Evolutionary conservation across 306 rosid species (phyloP), one percentile per base, ranked within the genome.

Genomic region (Sicyos edulis): DNA sequence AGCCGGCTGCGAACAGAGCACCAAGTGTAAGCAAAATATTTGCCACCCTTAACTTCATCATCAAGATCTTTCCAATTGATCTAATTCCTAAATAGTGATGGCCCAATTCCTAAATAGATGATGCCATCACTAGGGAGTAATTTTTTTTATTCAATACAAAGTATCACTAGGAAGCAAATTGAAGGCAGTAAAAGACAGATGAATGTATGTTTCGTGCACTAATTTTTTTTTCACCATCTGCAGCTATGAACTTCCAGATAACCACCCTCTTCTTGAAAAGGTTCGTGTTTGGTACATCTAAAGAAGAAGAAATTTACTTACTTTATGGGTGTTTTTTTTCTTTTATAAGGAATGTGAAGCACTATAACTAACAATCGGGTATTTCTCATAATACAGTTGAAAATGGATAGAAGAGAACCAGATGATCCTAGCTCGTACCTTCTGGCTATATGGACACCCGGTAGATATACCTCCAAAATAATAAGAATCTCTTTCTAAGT

Each of bases 361-460:
- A 22, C 37, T 55, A 19, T 55, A n/a, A 55, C 75, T 42, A 13
- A 42, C 47, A 42, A 42, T 71, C 34, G 56, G 37, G 32, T 55
- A 55, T 34, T 32, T 72, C 37, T 56, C 20, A 55, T 42, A 52
- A 26, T 47, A 80, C 81, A 79, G 88, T 72, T 86, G 78, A 87
- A 86, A 82, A 70, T 92, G 87, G 96, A 89, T 49, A 79, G 10
- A 64, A 87, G 97, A 75, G 99, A 95, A 85, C 84, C 87, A 24
- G 99, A 95, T 80, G 99, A 95, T 79, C 99, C 99, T 20, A 85
- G 92, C 83, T 81, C 76, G 55, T 95, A 95, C 88, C 92, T 95
- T 70, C 86, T 95, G 75, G 97, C 99, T 60, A 91, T 95, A 80
- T 95, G 99, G 99, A 86, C 97, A 67, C 99, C 99, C 87, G 99